These are phyloP conservation scores for Borealophlyctis nickersoniae DNA, from an alignment of 192 early-diverging fungal species.

Conservation along the genomic window DNA sequence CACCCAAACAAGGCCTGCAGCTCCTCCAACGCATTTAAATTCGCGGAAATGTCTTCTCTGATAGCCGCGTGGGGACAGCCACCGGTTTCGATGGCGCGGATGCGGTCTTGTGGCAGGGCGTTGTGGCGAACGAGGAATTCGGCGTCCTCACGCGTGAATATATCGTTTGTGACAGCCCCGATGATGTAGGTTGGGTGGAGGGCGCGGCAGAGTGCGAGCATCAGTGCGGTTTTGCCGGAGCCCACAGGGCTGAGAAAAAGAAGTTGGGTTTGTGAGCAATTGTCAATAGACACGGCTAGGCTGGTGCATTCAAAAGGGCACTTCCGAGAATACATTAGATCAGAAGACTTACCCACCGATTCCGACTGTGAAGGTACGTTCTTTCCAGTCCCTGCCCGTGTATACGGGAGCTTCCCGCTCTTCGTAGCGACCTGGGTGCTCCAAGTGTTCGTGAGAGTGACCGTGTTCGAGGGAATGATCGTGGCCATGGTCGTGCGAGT, in stretches of 20 bases:
- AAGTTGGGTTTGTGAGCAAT: background rate
- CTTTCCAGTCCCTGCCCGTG: conserved; percentile 77
- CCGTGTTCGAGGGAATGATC: conserved; percentile 68
- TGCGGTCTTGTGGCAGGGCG: conserved; percentile 81
- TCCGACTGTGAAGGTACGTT: conserved; percentile 91
- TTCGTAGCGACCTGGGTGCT: conserved; percentile 77
- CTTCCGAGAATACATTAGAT: background rate
- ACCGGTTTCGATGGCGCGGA: conserved; percentile 92
- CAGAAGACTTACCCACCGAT: conserved; percentile 72
- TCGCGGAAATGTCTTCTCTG: conserved; percentile 94
- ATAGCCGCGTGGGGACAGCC: conserved; percentile 95
- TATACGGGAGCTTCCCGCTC: conserved; percentile 73
- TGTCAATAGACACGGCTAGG: background rate
- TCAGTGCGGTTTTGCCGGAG: conserved; percentile 89
- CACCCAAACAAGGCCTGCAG: conserved; percentile 83
- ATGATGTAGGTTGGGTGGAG: conserved; percentile 80
- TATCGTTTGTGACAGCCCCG: conserved; percentile 95
- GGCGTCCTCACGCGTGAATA: conserved; percentile 92
- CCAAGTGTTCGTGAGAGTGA: conserved; percentile 87
- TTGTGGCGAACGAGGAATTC: conserved; percentile 90
- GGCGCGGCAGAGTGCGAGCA: conserved; percentile 83
- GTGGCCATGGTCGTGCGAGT: conserved; percentile 25
- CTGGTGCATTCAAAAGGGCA: conserved; percentile 6
- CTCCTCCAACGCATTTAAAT: conserved; percentile 82
- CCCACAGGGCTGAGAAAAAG: conserved; percentile 75